phyloP scores from a whole-genome alignment of 2,329 filamentous ascomycete species.

The Amylocarpus encephaloides region DNA sequence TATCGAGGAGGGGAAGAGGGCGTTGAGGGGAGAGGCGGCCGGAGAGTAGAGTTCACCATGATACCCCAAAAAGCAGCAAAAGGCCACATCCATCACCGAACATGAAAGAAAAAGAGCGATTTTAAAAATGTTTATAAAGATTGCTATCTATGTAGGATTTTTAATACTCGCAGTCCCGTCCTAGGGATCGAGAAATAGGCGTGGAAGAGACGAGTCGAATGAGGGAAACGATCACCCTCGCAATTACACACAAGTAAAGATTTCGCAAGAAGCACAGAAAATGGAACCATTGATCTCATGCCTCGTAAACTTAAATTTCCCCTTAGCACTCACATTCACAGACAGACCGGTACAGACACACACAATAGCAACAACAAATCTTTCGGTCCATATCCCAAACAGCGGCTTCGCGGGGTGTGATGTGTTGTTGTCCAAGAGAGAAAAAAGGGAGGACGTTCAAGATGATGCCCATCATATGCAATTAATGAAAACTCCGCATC shows the following conservation, averaged over 20 bases:
- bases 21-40: constrained; percentile 26
- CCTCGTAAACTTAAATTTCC: not conserved
- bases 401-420: too few species aligned
- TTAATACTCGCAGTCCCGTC: constrained; percentile 1
- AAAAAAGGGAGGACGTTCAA: not conserved
- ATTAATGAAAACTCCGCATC: constrained; percentile 4
- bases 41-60: constrained; percentile 23
- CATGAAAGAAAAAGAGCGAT: not conserved
- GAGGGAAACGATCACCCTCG: not conserved
- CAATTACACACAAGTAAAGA: not conserved
- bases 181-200: not conserved
- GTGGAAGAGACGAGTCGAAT: not conserved
- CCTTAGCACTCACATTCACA: not conserved
- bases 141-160: constrained; percentile 16
- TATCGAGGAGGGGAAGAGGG: constrained; percentile 32
- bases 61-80: too few species aligned
- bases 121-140: constrained; percentile 4
- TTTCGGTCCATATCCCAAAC: too few species aligned
- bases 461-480: not conserved
- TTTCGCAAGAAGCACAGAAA: not conserved
- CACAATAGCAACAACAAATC: not conserved
- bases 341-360: not conserved
- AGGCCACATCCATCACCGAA: too few species aligned
- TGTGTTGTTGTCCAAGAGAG: not conserved
- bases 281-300: constrained; percentile 8